phyloP scores from a whole-genome alignment of 345 rosid species.

The Citrus australasica region DNA sequence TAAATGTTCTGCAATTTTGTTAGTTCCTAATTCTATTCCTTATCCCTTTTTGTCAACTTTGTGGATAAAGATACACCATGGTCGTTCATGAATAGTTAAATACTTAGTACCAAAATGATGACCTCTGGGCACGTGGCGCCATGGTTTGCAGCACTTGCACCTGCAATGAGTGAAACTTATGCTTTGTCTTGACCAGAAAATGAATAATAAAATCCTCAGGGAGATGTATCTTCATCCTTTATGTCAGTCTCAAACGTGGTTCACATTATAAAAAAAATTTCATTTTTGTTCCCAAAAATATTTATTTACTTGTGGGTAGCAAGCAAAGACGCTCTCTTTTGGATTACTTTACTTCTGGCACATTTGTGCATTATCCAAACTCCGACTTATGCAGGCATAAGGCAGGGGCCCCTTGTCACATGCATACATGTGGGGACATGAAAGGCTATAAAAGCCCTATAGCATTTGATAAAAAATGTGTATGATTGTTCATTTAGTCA shows the following conservation, averaged over 20 bases:
- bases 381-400: too few species aligned
- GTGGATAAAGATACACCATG: not conserved
- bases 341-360: not conserved
- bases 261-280: not conserved
- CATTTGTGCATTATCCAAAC: not conserved
- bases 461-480: not conserved
- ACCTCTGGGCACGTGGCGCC: not conserved
- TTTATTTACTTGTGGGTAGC: not conserved
- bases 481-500: not conserved
- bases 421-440: not conserved
- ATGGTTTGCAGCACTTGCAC: not conserved
- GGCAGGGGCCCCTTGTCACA: not conserved
- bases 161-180: not conserved
- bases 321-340: not conserved
- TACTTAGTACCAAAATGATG: not conserved
- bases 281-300: not conserved
- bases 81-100: not conserved
- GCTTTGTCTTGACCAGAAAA: not conserved
- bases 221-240: not conserved
- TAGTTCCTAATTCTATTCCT: not conserved
- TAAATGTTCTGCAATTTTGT: too few species aligned
- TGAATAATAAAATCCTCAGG: not conserved
- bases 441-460: not conserved
- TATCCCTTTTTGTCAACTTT: not conserved
- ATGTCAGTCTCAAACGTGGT: not conserved